A percentile compares a stretch with the other conserved stretches of the same genome.
These are phyloP conservation scores for Aspergillus unguis DNA, from an alignment of 2,329 filamentous ascomycete genomes.

Conservation along the genomic window DNA sequence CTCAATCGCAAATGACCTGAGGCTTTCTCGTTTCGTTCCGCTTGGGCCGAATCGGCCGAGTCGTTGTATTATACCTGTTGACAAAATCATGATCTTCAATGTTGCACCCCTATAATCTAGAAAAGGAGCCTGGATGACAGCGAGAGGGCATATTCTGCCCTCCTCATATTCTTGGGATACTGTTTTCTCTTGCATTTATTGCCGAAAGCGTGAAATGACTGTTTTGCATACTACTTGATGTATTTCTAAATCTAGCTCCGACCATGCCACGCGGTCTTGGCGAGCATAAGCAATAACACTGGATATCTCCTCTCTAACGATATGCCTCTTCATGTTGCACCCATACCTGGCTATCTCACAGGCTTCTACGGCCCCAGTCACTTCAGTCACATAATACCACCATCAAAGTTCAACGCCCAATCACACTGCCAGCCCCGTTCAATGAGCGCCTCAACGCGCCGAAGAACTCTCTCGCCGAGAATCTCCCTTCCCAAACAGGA, in stretches of 20 bases:
- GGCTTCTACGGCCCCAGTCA: too few relatives aligned
- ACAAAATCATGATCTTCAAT: conserved; percentile 30
- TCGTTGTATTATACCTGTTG: conserved; percentile 32
- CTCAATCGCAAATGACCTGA: conserved; percentile 9
- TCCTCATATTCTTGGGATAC: conserved; percentile 14
- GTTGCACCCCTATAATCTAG: conserved; percentile 21
- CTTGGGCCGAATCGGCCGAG: conserved; percentile 18
- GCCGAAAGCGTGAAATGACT: conserved; percentile 26
- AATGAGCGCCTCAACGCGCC: conserved; percentile 50
- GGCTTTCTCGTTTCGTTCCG: conserved; percentile 18
- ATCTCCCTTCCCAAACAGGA: conserved; percentile 47
- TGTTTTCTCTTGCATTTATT: conserved; percentile 22
- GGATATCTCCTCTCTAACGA: conserved; percentile 31
- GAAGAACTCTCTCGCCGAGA: conserved; percentile 56
- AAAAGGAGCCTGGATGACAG: conserved; percentile 6
- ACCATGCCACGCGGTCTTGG: conserved; percentile 18
- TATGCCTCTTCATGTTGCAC: not conserved
- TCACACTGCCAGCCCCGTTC: conserved; percentile 50
- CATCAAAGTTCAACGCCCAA: conserved; percentile 22
- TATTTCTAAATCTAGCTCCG: conserved; percentile 30
- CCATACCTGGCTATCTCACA: not conserved
- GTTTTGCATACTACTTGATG: conserved; percentile 32
- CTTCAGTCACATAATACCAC: not conserved
- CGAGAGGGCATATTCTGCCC: conserved; percentile 3
- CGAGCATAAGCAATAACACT: conserved; percentile 29